A percentile compares a stretch with the other conserved stretches of the same genome.
Evolutionary conservation across 2,329 filamentous ascomycete genomes (phyloP).

Genomic region (Dryadomyces sulphureus): DNA sequence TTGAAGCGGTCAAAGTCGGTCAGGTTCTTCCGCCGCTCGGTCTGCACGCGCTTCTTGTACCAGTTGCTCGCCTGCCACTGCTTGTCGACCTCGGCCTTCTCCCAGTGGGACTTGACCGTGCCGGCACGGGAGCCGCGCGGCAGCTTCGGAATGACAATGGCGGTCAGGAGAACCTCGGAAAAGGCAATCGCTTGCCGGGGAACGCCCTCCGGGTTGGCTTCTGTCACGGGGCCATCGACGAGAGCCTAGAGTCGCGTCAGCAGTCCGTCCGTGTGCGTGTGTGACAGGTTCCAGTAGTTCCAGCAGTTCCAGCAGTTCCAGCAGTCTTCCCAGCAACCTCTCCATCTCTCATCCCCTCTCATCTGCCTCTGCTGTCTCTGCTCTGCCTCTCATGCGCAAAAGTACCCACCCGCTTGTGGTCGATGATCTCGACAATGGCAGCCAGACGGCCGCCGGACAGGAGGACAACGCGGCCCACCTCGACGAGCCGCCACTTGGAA

Average conservation of each 20-base stretch:
- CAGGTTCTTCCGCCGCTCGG: slow-evolving; percentile 73
- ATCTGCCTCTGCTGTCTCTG: neutral
- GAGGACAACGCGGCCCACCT: slow-evolving; percentile 95
- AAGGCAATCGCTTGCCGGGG: slow-evolving; percentile 79
- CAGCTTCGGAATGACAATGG: slow-evolving; percentile 73
- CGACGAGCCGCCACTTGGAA: slow-evolving; percentile 87
- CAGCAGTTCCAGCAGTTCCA: too few species aligned
- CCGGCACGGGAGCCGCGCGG: slow-evolving; percentile 73
- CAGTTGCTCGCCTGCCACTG: slow-evolving; percentile 88
- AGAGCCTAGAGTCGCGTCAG: slow-evolving; percentile 54
- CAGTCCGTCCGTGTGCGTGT: neutral
- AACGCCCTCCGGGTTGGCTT: slow-evolving; percentile 57
- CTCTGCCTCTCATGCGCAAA: neutral
- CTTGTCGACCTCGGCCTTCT: slow-evolving; percentile 76
- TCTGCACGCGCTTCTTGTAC: slow-evolving; percentile 84
- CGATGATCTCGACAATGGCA: slow-evolving; percentile 96
- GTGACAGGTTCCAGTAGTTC: too few species aligned
- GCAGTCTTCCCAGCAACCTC: too few species aligned
- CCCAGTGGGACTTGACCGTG: slow-evolving; percentile 77
- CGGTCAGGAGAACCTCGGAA: slow-evolving; percentile 73
- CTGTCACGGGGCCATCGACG: slow-evolving; percentile 82
- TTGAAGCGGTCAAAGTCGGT: slow-evolving; percentile 99
- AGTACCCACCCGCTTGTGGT: slow-evolving; percentile 96
- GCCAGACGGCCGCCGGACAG: slow-evolving; percentile 80
- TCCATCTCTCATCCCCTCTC: slow-evolving; percentile 1